Evolutionary conservation across 129 eudicot genomes (phyloP).

Genomic region (Centella asiatica): DNA sequence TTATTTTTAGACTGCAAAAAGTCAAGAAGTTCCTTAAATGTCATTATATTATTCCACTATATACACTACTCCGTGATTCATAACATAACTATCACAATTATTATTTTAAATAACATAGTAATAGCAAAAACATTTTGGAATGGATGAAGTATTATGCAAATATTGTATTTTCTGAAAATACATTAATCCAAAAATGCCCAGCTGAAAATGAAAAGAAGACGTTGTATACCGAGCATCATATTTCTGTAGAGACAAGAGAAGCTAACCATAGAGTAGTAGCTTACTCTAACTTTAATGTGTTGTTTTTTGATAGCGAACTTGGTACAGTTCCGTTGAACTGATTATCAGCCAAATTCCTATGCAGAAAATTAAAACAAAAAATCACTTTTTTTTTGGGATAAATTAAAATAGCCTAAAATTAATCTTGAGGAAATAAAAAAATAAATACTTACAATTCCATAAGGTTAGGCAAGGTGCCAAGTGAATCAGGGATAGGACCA

Average conservation of each 20-base stretch:
- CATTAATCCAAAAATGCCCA: too few species aligned
- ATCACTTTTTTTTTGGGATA: too few species aligned
- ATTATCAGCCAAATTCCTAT: slow-evolving; percentile 58
- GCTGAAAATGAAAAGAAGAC: too few species aligned
- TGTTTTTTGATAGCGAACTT: slow-evolving; percentile 38
- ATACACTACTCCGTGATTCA: background rate
- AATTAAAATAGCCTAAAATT: too few species aligned
- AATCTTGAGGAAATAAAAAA: background rate
- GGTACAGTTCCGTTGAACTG: slow-evolving; percentile 57
- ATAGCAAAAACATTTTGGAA: too few species aligned
- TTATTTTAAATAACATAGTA: too few species aligned
- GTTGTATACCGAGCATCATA: too few species aligned
- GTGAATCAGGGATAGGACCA: slow-evolving; percentile 50
- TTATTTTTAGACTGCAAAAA: too few species aligned
- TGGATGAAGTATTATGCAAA: too few species aligned
- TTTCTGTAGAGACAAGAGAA: background rate
- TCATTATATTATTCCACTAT: background rate
- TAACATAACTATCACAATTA: too few species aligned
- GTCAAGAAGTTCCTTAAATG: too few species aligned
- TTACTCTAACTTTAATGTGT: slow-evolving; percentile 43
- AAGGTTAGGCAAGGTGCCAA: slow-evolving; percentile 50
- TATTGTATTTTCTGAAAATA: too few species aligned
- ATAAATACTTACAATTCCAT: slow-evolving; percentile 41
- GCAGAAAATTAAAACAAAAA: background rate
- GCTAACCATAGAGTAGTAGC: background rate